Conservation (phyloP, 73 alveolate genomes). For the Tetrahymena thermophila region DNA sequence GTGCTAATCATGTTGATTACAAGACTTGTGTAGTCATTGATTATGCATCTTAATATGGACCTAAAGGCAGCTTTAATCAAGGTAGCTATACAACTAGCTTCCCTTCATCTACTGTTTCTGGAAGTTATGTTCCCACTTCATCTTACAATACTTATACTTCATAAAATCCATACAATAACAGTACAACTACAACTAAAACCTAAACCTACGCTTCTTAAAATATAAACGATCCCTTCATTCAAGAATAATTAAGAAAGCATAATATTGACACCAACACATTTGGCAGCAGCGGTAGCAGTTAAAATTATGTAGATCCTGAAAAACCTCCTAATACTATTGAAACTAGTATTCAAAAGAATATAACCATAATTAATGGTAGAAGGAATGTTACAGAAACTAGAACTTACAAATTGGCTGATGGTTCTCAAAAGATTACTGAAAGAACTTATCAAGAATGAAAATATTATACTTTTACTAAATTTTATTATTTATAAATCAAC, state of each 20-base stretch:
- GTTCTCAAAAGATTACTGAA: conserved; percentile 11
- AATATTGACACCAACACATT: neutral
- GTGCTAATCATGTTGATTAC: conserved; percentile 28
- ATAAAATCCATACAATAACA: neutral
- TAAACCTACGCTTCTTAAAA: neutral
- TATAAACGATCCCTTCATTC: neutral
- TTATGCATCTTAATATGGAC: conserved; percentile 30
- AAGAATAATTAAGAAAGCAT: neutral
- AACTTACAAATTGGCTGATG: conserved; percentile 18
- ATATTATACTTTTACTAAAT: too few relatives aligned
- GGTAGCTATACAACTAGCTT: neutral
- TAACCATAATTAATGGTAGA: neutral
- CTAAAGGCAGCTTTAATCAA: neutral
- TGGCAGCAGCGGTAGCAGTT: neutral
- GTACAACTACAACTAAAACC: neutral
- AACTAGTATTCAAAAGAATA: neutral
- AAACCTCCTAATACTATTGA: conserved; percentile 17
- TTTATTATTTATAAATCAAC: too few relatives aligned
- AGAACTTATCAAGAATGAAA: neutral
- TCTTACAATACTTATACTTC: neutral
- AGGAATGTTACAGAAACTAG: neutral
- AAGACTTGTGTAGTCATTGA: conserved; percentile 19
- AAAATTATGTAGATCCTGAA: neutral
- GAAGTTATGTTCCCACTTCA: neutral
- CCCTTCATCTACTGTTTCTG: neutral